Base-by-base conservation (phyloP, 805 yeast species). In the Ogataea kodamae region DNA sequence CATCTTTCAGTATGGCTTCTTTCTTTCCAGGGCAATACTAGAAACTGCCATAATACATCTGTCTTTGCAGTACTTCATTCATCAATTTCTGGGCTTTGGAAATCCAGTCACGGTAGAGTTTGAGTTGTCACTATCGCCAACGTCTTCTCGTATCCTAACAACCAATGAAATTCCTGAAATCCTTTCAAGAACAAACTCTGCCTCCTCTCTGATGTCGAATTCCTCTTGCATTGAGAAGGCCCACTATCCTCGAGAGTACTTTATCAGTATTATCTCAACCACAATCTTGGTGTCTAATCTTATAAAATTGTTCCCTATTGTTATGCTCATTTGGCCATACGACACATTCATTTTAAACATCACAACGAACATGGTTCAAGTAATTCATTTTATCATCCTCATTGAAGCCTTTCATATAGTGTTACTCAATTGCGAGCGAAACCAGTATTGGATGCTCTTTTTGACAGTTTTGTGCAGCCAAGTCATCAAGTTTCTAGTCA, bases 301-400 rank as follows among this genome's bases (percentile, higher is more conserved):
- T 1, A 80, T 90, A 23, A 86, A 83, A 52, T 65, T 90, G 14
- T 80, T 90, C 43, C 98, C 98, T 0, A 81, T 92, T 12, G 67
- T 92, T 20, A 90, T 90, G 89, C 66, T 92, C 19, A 90, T 92
- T 21, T 92, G 99, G 99, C 92, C 95, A 1, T 92, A 92, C 52
- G 96, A 92, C 52, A 74, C 83, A n/a, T 67, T 81, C 1, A 67
- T 81, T 3, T 80, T 61, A 22, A 52, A 56, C 25, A 41, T 59
- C 22, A 61, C 65, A 1, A 49, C 62, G 33, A 46, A 51, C 17
- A 39, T 55, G n/a, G 58, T 60, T 6, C 55, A 57, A 18, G 35
- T 57, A 4, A 51, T 60, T 10, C 58, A 60, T 35, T 30, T 54
- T 9, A 48, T 56, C 6, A 48, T 60, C 17, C 42, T 58, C 6